Base-by-base conservation (phyloP, 306 rosid genomes). In the Urtica urens region DNA sequence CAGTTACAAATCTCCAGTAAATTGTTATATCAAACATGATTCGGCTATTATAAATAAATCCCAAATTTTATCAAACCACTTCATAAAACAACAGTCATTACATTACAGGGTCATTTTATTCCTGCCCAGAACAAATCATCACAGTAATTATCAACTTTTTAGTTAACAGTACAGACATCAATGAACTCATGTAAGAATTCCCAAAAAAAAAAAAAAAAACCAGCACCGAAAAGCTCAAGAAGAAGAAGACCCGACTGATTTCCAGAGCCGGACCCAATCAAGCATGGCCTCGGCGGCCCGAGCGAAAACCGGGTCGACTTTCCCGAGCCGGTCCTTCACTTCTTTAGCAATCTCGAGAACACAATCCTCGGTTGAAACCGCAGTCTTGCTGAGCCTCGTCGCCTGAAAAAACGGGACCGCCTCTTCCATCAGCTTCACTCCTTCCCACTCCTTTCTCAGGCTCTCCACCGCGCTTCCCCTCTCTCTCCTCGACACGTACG, bases 361-460 rank as follows among this genome's bases (percentile, higher is more conserved):
- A 33, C 96, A 92, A 55, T 71, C 94, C 64, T 82, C 94, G 3
- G 80, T 77, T 2, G 78, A 81, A 10, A 63, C 57, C 20, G 87
- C 86, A n/a, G 94, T 57, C 61, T 41, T 76, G 10, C 83, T 62
- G 43, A 85, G 51, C 70, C 67, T 73, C 19, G 85, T 54, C 19
- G 99, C 67, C 64, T 92, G 93, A 73, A 92, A 92, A 81, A 92
- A 85, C 46, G 99, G 99, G 49, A 92, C 87, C 41, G 82, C 80
- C 19, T 92, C 83, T 77, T 92, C 99, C 99, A 92, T 85, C 56
- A 82, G 55, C 61, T 79, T 92, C 73, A 92, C 93, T 46, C 99
- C 99, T 65, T 92, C 83, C 99, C 99, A 85, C 69, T 92, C 96
- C 72, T 92, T 92, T 73, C 79, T 85, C 83, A 85, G 67, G 77